Evolutionary conservation across 2,329 filamentous ascomycete genomes (phyloP).

Genomic region (Teratosphaeriaceae sp.): DNA sequence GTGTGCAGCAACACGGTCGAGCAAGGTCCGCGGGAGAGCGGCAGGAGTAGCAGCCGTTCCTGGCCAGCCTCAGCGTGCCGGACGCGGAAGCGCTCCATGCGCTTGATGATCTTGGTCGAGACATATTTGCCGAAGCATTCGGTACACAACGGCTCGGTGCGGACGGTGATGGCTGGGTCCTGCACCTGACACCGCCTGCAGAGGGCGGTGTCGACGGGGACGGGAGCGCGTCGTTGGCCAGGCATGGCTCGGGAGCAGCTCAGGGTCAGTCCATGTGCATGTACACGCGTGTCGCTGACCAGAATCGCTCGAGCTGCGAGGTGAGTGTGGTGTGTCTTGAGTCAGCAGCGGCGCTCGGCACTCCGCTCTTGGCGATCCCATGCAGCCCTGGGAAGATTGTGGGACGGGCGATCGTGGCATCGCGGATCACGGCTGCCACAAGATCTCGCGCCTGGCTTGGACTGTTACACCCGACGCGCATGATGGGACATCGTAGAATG

Average conservation of each 20-base stretch:
- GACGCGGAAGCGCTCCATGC: slow-evolving; percentile 60
- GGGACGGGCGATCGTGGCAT: no score
- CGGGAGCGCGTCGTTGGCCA: slow-evolving; percentile 11
- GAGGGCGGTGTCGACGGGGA: slow-evolving; percentile 19
- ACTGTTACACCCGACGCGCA: no score
- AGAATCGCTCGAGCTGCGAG: no score
- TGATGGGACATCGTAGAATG: no score
- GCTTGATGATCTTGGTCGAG: slow-evolving; percentile 70
- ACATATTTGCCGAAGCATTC: slow-evolving; percentile 75
- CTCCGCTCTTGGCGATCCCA: no score
- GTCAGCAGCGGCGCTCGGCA: no score
- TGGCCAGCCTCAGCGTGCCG: slow-evolving; percentile 36
- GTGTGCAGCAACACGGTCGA: slow-evolving; percentile 73
- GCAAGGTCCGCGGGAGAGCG: slow-evolving; percentile 75
- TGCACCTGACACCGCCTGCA: slow-evolving; percentile 53
- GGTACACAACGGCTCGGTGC: slow-evolving; percentile 55
- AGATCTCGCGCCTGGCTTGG: no score
- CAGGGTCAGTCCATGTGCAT: background rate
- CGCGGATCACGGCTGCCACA: no score
- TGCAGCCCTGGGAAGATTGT: no score
- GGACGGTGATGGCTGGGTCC: slow-evolving; percentile 47
- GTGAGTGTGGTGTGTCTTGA: no score
- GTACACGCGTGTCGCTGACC: no score
- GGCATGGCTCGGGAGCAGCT: slow-evolving; percentile 15
- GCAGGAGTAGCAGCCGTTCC: slow-evolving; percentile 59